Evolutionary conservation across 2,329 filamentous ascomycete species (phyloP), one percentile per base, ranked within the genome.

Genomic region (Thielaviopsis punctulata): DNA sequence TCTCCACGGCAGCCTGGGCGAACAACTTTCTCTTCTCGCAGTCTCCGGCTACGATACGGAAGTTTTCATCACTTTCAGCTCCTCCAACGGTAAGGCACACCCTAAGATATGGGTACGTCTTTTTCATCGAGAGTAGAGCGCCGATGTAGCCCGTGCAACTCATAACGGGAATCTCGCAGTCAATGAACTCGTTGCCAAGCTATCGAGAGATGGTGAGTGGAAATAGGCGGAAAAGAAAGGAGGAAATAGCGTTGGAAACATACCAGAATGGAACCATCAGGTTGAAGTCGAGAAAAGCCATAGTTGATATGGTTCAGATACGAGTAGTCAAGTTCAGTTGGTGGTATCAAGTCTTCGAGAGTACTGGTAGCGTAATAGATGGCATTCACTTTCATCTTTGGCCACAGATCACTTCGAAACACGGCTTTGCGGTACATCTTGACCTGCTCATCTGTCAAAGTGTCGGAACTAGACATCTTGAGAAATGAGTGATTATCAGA

Each of bases 41-140:
- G 22, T 44, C 33, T 15, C 30, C 33, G 3, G 24, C 22, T 7
- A 48, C 45, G 6, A 15, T 18, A n/a, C 22, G 27, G 21, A 52
- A 47, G 23, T 43, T 52, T 13, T 18, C 15, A 9, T 52, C 39
- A 10, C 33, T 48, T 22, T 48, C 45, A 10, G 45, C 24, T 7
- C 51, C 51, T 13, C 44, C 51, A 21, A 52, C 25, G n/a, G 45
- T 43, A n/a, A 52, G 18, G 15, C 47, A 45, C 7, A 52, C 51
- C 4, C 51, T 30, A 15, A 52, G 51, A 23, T 48, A 30, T 9
- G 24, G 25, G 27, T 39, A 43, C 13, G 30, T 36, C 22, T 41
- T 41, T n/a, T 52, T 52, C 45, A 48, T 48, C 3, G 23, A 22
- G 6, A 48, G 36, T 8, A 52, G 36, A 5, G 23, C 45, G 27